phyloP scores from a whole-genome alignment of 1,284 basidiomycete species.

The Heterobasidion occidentale region DNA sequence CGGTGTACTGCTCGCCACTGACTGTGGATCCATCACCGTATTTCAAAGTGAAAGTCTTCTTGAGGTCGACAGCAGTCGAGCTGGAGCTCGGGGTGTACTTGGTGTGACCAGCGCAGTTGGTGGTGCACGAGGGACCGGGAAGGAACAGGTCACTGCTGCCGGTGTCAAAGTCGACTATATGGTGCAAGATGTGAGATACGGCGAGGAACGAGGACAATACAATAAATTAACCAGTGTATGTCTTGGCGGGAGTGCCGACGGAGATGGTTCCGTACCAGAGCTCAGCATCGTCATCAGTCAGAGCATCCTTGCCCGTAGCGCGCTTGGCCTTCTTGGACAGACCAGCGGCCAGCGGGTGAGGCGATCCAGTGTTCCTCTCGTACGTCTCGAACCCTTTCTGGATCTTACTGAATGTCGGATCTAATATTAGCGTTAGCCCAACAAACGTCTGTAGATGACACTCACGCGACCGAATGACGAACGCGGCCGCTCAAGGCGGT shows the following conservation, averaged over 20 bases:
- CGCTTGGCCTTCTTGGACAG: slow-evolving; percentile 4
- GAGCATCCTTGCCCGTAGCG: slow-evolving; percentile 8
- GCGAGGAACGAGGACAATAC: background rate
- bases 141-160: slow-evolving; percentile 24
- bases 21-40: slow-evolving; percentile 29
- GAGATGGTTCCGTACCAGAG: slow-evolving; percentile 21
- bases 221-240: slow-evolving; percentile 13
- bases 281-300: slow-evolving; percentile 11
- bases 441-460: background rate
- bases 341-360: slow-evolving; percentile 5
- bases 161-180: slow-evolving; percentile 20
- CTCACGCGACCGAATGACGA: background rate
- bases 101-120: slow-evolving; percentile 26
- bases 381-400: slow-evolving; percentile 6
- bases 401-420: slow-evolving; percentile 3
- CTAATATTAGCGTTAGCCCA: background rate
- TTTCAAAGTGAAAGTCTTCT: slow-evolving; percentile 17
- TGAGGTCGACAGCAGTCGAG: slow-evolving; percentile 20
- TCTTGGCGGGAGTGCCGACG: slow-evolving; percentile 21
- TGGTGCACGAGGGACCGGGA: slow-evolving; percentile 16
- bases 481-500: background rate
- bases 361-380: slow-evolving; percentile 11
- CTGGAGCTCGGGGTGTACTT: slow-evolving; percentile 24
- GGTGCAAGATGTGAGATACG: background rate
- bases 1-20: slow-evolving; percentile 24